A percentile compares a stretch with the other conserved stretches of the same genome.
These are phyloP conservation scores for Eucalyptus sp. DNA, from an alignment of 345 rosid species.

Conservation along the genomic window DNA sequence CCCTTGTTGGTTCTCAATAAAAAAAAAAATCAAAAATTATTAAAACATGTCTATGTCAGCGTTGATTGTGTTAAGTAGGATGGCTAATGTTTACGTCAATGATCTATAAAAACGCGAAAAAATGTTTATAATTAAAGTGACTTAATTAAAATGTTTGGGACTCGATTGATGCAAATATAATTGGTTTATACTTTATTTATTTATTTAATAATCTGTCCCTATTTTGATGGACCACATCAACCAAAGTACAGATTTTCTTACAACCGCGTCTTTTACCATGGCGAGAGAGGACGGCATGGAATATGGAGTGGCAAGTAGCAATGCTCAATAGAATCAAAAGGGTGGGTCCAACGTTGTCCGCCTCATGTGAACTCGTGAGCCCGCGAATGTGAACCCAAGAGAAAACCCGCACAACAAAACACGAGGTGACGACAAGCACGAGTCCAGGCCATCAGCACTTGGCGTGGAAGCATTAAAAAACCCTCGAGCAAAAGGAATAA, in stretches of 20 bases:
- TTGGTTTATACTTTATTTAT: accelerated
- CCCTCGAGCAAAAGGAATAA: neutral
- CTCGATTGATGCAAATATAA: accelerated
- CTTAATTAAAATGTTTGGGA: accelerated
- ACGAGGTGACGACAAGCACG: neutral
- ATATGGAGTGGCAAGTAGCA: neutral
- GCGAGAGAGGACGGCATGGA: neutral
- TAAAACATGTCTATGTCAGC: accelerated
- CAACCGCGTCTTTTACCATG: accelerated
- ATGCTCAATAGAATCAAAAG: neutral
- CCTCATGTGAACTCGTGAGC: neutral
- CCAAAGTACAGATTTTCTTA: neutral
- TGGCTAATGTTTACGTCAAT: accelerated
- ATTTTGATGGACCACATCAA: neutral
- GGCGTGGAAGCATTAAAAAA: neutral
- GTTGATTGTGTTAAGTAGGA: accelerated
- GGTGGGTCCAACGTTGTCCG: neutral
- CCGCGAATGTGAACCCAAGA: neutral
- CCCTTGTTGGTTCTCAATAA: accelerated
- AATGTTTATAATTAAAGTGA: accelerated
- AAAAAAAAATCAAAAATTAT: too few relatives aligned
- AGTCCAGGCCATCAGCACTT: neutral
- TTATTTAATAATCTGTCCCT: neutral
- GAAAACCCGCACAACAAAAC: neutral
- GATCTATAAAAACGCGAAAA: accelerated